Evolutionary conservation across 306 rosid genomes (phyloP), one percentile per base, ranked within the genome.

Genomic region (Rosa rugosa): DNA sequence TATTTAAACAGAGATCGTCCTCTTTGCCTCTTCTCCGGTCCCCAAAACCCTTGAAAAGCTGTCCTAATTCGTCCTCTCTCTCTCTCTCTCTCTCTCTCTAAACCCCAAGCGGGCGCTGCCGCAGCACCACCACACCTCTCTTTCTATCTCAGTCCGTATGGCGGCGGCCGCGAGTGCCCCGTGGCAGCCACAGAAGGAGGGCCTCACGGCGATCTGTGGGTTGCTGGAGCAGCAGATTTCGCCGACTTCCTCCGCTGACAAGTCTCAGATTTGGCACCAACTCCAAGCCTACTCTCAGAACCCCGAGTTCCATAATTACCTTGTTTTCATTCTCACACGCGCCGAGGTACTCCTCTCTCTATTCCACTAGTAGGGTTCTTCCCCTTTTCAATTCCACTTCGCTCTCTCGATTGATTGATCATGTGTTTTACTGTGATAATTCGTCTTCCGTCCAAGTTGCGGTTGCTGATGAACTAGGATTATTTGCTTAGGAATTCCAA

Each of bases 241-340:
- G 10, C 92, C 87, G 71, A 78, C 93, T 56, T 86, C 93, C 51
- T 90, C 95, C 31, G 91, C 91, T n/a, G 99, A 93, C 62, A 96
- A 93, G 93, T 85, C 98, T 45, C 98, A 93, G 96, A 96, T 96
- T 90, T 96, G 98, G 99, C 96, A 93, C 65, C 98, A 90, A 27
- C 97, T 96, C 60, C 94, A 91, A 78, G 91, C 80, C 86, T 96
- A 86, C 82, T 96, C 99, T 18, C 95, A 89, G 82, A 87, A 91
- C 51, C 98, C 98, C 4, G 98, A 93, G 87, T 96, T 96, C 91
- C 93, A 96, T 79, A 96, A 96, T 77, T 91, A 96, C 81, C 99
- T 96, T 25, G 88, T 87, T 46, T 96, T 96, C 85, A 93, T 93
- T 84, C 90, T 96, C 65, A 90, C 97, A 6, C 99, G 91, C 49